Conservation (phyloP, 495 filamentous ascomycete species). For the Hypoxylon cercidicola region DNA sequence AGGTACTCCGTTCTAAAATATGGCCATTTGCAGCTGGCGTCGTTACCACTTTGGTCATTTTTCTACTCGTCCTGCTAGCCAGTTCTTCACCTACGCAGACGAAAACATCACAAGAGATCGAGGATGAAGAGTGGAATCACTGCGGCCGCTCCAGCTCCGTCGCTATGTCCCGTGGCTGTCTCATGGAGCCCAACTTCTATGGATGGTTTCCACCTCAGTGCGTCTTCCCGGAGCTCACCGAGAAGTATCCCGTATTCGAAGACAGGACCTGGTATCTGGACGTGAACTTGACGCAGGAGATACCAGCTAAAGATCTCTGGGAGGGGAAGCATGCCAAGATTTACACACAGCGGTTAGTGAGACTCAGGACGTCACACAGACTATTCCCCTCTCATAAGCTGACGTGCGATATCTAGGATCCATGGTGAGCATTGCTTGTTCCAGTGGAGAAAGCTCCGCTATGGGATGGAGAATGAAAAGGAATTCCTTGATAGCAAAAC, state of each 20-base stretch:
- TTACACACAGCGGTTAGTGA: slow-evolving; percentile 22
- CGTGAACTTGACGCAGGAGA: slow-evolving; percentile 23
- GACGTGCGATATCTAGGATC: slow-evolving; percentile 15
- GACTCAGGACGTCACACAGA: not conserved
- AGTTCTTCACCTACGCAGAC: not conserved
- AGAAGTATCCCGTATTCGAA: slow-evolving; percentile 26
- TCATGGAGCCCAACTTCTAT: slow-evolving; percentile 43
- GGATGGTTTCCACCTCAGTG: slow-evolving; percentile 41
- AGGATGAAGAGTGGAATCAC: slow-evolving; percentile 32
- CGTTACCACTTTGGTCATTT: not conserved
- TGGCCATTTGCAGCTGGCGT: slow-evolving; percentile 20
- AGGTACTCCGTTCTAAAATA: slow-evolving; percentile 10
- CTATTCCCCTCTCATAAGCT: not conserved
- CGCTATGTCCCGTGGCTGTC: slow-evolving; percentile 33
- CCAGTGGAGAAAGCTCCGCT: slow-evolving; percentile 30
- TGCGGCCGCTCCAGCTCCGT: slow-evolving; percentile 27
- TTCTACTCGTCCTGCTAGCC: slow-evolving; percentile 11
- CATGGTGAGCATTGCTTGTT: slow-evolving; percentile 33
- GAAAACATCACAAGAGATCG: slow-evolving; percentile 14
- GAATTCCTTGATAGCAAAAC: slow-evolving; percentile 32
- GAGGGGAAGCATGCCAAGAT: slow-evolving; percentile 28
- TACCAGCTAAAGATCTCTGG: slow-evolving; percentile 25
- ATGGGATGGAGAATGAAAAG: slow-evolving; percentile 27
- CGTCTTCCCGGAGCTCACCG: slow-evolving; percentile 31
- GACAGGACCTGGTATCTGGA: slow-evolving; percentile 26